Base-by-base conservation (phyloP, 768 basidiomycete species). In the Chlorophyllum brunneum region DNA sequence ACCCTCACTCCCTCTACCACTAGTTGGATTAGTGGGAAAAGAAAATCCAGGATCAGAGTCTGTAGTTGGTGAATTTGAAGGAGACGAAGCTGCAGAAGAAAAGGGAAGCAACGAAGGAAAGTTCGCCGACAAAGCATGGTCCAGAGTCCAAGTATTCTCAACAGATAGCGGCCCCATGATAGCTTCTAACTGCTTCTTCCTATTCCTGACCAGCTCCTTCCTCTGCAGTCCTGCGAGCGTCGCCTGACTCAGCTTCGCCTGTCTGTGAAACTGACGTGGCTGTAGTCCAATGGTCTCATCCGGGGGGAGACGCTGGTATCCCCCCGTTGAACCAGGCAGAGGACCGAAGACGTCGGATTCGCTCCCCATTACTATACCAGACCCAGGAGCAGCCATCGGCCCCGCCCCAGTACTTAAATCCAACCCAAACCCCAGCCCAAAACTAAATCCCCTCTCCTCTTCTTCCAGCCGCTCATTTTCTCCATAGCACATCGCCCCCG, bases 201-300 rank as follows among this genome's bases (percentile, higher is more conserved):
- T 72, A 50, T 69, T 75, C 66, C 77, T 83, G 58, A 90, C 72
- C 63, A 85, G 70, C 56, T 89, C 86, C 66, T 92, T 92, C 61
- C 85, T 82, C 69, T 83, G 82, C 61, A 88, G 65, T 11, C 85
- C 86, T 2, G 85, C 86, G 27, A 82, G 67, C 31, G 84, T 85
- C 41, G 80, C 83, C 10, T 75, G 73, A 16, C 78, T 75, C 37
- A 86, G 67, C 67, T 76, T 43, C 81, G 39, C 78, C 77, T 31
- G 49, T 37, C 48, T 30, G 33, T 43, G 51, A 11, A 42, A 51
- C 6, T 43, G 50, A 10, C 31, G 31, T 27, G 29, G 49, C 22
- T 29, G 30, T n/a, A 44, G n/a, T 20, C 4, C n/a, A 29, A 13
- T 13, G n/a, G 47, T 10, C 13, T 23, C 38, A 9, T 49, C 38